Conservation (phyloP, 768 basidiomycete genomes). For the Kwoniella shandongensis region DNA sequence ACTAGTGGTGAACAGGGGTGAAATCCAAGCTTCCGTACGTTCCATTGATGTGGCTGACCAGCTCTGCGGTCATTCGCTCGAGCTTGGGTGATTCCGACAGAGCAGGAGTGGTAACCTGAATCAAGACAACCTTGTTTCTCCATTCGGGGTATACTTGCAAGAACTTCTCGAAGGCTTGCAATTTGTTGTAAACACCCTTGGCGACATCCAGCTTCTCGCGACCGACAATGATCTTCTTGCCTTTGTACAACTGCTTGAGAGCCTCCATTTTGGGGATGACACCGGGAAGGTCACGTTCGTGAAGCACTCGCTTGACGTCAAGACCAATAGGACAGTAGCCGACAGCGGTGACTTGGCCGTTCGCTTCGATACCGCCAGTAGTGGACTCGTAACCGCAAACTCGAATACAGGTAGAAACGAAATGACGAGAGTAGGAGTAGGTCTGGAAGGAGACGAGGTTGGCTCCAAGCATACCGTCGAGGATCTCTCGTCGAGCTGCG, state of each 20-base stretch:
- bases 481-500: slow-evolving; percentile 81
- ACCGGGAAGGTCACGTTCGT: slow-evolving; percentile 74
- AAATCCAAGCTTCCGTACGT: slow-evolving; percentile 93
- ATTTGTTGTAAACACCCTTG: slow-evolving; percentile 94
- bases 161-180: slow-evolving; percentile 93
- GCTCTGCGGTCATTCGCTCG: slow-evolving; percentile 87
- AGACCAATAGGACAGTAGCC: slow-evolving; percentile 93
- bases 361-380: slow-evolving; percentile 70
- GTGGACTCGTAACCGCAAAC: slow-evolving; percentile 93
- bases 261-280: slow-evolving; percentile 88
- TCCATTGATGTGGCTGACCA: slow-evolving; percentile 93
- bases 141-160: slow-evolving; percentile 91
- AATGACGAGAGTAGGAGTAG: slow-evolving; percentile 92
- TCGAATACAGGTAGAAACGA: slow-evolving; percentile 88
- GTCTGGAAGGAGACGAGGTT: slow-evolving; percentile 95
- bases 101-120: slow-evolving; percentile 89
- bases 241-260: slow-evolving; percentile 77
- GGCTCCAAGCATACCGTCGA: slow-evolving; percentile 97
- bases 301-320: slow-evolving; percentile 82
- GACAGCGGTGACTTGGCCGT: slow-evolving; percentile 77
- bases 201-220: slow-evolving; percentile 98
- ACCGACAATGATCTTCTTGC: slow-evolving; percentile 97
- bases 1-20: slow-evolving; percentile 98
- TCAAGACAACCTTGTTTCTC: slow-evolving; percentile 71
- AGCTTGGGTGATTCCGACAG: slow-evolving; percentile 89